Evolutionary conservation across 805 yeast species (phyloP).

Genomic region (Candida sakaeoensis): DNA sequence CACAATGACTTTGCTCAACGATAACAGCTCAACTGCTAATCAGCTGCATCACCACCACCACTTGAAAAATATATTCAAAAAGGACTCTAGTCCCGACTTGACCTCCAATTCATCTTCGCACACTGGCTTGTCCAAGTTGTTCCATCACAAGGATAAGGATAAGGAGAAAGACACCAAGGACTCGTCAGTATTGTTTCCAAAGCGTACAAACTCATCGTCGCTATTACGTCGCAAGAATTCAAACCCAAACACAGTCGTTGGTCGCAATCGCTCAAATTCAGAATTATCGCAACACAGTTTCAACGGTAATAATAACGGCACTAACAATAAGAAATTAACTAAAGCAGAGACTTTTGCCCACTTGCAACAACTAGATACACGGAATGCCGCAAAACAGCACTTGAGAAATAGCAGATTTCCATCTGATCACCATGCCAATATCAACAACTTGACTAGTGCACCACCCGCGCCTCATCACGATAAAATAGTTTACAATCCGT

Average conservation of each 20-base stretch:
- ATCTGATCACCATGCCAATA: conserved; percentile 3
- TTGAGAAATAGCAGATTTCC: conserved; percentile 12
- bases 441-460: conserved; percentile 1
- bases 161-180: too few species aligned
- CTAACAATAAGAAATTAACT: conserved; percentile 15
- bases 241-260: conserved; percentile 6
- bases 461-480: conserved; percentile 18
- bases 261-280: conserved; percentile 3
- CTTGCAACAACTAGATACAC: conserved; percentile 29
- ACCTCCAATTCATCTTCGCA: conserved; percentile 11
- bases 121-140: conserved; percentile 17
- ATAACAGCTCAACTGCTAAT: not conserved
- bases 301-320: not conserved
- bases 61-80: conserved; percentile 19
- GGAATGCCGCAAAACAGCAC: conserved; percentile 21
- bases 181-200: conserved; percentile 6
- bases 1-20: not conserved
- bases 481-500: conserved; percentile 62
- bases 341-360: conserved; percentile 38
- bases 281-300: conserved; percentile 7
- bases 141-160: conserved; percentile 16
- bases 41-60: conserved; percentile 15
- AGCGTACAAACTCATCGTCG: conserved; percentile 17
- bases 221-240: conserved; percentile 19
- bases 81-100: conserved; percentile 14